Percentiles rank a stretch among this genome's conserved stretches.
Conservation (phyloP, 352 stramenopile genomes). For the Elongisporangium undulatum region DNA sequence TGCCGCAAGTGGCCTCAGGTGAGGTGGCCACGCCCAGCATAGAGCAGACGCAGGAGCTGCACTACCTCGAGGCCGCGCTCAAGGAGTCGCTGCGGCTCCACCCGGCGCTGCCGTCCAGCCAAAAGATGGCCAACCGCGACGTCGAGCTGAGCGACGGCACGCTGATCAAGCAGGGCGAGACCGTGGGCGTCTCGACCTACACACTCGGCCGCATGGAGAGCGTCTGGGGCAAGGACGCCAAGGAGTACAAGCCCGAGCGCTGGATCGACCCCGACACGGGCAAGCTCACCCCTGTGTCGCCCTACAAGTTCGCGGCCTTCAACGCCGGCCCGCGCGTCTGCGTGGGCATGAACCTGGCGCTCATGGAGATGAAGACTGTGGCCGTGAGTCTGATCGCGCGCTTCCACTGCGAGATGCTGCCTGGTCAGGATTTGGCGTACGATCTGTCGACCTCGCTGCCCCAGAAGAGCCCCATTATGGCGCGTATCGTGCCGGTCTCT, state of each 20-base stretch:
- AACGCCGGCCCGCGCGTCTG: constrained; percentile 35
- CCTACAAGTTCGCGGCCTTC: constrained; percentile 41
- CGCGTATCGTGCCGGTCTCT: neutral
- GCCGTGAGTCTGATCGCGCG: constrained; percentile 17
- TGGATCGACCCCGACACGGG: constrained; percentile 5
- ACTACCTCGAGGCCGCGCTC: constrained; percentile 62
- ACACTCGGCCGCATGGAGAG: neutral
- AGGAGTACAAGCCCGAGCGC: neutral
- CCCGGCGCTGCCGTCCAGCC: constrained; percentile 36
- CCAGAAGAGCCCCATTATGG: constrained; percentile 14
- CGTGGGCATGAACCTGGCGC: constrained; percentile 32
- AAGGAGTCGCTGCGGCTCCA: constrained; percentile 64
- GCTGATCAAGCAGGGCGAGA: neutral
- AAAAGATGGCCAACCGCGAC: neutral
- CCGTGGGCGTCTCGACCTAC: neutral
- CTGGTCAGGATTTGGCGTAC: constrained; percentile 5
- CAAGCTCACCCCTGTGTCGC: constrained; percentile 14
- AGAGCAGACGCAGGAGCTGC: constrained; percentile 37
- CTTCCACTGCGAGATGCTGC: constrained; percentile 20
- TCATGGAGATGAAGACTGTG: constrained; percentile 46
- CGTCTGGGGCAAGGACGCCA: neutral
- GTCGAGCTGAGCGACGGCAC: neutral
- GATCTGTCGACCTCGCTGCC: constrained; percentile 33
- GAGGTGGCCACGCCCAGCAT: constrained; percentile 24
- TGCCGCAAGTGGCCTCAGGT: constrained; percentile 19